Evolutionary conservation across 257 asterid species (phyloP), one percentile per base, ranked within the genome.

Genomic region (Cordia subcordata): DNA sequence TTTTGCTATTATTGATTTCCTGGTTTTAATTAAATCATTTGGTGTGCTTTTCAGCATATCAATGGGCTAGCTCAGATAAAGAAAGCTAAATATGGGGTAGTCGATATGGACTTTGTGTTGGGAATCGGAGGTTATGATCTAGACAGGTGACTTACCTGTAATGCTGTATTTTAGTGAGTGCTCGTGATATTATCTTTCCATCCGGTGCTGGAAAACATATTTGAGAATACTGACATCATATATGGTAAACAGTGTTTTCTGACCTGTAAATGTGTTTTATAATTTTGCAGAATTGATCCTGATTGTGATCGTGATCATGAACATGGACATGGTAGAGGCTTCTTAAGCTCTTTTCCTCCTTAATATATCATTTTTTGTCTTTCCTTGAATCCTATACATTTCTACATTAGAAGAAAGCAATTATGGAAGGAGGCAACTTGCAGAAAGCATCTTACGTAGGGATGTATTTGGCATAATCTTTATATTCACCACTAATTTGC

Each of bases 41-140:
- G 53, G 58, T 57, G 39, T 38, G 9, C 11, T 65, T 65, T 76
- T 42, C 88, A 92, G 96, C 83, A 72, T 73, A 86, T 88, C 72
- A 92, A 92, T 73, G 95, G 86, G 62, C 75, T 92, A 81, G 93
- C 99, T 51, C 95, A 78, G 67, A 77, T 88, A 65, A 86, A 84
- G 79, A 76, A 57, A 50, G 93, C 99, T 18, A 78, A 76, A 68
- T 68, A 76, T 68, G 96, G 99, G 42, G 67, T 66, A 54, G 99
- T 92, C 68, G 94, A 92, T 74, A 88, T 92, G 96, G 96, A 92
- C 79, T 92, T 84, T 23, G 96, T 92, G 65, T 61, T 92, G 62
- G 99, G 99, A 75, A 83, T 92, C 19, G 96, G 99, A 70, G 99
- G 99, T 53, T 92, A 86, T 66, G 99, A 88, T 78, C 96, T 92